Conservation (phyloP, 306 rosid species). For the Corylus avellana region DNA sequence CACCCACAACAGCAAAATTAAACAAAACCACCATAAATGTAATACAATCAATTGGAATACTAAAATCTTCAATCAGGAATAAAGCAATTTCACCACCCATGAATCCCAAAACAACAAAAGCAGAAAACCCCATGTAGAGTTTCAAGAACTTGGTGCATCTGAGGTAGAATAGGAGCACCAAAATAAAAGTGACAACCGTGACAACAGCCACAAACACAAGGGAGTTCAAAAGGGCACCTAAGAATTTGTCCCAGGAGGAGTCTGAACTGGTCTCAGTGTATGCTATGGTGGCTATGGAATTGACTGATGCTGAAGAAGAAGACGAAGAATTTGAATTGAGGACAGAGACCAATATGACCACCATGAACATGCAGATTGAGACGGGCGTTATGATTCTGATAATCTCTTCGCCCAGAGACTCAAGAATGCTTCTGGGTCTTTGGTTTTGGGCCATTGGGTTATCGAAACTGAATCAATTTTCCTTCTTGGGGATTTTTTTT, state of each 20-base stretch:
- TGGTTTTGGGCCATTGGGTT: constrained; percentile 61
- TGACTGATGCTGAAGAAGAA: constrained; percentile 40
- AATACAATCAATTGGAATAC: constrained; percentile 63
- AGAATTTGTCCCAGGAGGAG: constrained; percentile 80
- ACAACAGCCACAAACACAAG: constrained; percentile 67
- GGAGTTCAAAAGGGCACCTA: constrained; percentile 82
- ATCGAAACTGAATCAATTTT: constrained; percentile 16
- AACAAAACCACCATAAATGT: constrained; percentile 59
- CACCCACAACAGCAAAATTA: constrained; percentile 90
- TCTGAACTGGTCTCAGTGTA: constrained; percentile 68
- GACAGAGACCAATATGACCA: constrained; percentile 71
- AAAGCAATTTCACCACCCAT: constrained; percentile 72
- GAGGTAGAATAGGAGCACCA: constrained; percentile 82
- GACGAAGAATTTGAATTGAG: constrained; percentile 47
- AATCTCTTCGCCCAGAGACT: constrained; percentile 77
- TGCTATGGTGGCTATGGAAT: constrained; percentile 71
- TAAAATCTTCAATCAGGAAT: constrained; percentile 51
- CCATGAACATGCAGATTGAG: constrained; percentile 86
- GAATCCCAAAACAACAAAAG: constrained; percentile 70
- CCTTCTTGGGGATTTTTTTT: constrained; percentile 1
- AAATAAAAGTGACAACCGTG: constrained; percentile 68
- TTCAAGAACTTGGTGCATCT: constrained; percentile 74
- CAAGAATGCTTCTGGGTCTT: constrained; percentile 55
- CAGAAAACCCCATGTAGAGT: constrained; percentile 81
- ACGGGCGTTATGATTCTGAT: constrained; percentile 80